Conservation (phyloP, 2,329 filamentous ascomycete species). For the Colletotrichum brevisporum region DNA sequence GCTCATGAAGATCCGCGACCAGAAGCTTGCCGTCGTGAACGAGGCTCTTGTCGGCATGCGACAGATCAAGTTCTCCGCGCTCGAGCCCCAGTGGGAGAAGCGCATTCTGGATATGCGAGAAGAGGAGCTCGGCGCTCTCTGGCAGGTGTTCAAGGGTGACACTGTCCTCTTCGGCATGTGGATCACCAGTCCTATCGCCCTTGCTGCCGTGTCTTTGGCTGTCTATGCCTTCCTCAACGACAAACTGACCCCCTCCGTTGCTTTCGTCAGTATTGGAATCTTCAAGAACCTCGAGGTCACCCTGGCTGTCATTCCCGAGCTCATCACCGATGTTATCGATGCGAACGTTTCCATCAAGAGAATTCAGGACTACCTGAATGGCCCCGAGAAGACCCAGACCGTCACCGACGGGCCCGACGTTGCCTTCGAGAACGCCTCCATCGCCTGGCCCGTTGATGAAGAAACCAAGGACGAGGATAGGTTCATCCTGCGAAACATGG, state of each 20-base stretch:
- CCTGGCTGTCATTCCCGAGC: constrained; percentile 78
- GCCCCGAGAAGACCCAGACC: constrained; percentile 73
- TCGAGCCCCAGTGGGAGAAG: constrained; percentile 81
- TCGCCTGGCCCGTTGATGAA: constrained; percentile 82
- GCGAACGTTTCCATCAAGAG: constrained; percentile 80
- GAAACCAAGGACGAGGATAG: constrained; percentile 69
- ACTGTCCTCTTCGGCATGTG: constrained; percentile 75
- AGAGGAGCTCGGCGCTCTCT: constrained; percentile 76
- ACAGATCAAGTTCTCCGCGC: constrained; percentile 87
- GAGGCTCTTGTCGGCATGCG: constrained; percentile 85
- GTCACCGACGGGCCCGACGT: constrained; percentile 71
- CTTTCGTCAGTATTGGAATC: constrained; percentile 83
- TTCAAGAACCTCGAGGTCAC: constrained; percentile 82
- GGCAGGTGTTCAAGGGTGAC: constrained; percentile 76
- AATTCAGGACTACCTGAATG: constrained; percentile 78
- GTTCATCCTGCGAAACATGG: constrained; percentile 76
- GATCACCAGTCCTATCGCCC: constrained; percentile 80
- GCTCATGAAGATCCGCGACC: constrained; percentile 82
- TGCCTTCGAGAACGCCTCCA: constrained; percentile 75
- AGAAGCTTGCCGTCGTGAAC: constrained; percentile 81
- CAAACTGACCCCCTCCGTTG: constrained; percentile 77
- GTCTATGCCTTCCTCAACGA: constrained; percentile 77
- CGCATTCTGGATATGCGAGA: constrained; percentile 75
- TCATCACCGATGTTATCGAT: constrained; percentile 79
- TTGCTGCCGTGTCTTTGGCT: constrained; percentile 79